Conservation (phyloP, 2,329 filamentous ascomycete genomes). For the Fusarium xylarioides region DNA sequence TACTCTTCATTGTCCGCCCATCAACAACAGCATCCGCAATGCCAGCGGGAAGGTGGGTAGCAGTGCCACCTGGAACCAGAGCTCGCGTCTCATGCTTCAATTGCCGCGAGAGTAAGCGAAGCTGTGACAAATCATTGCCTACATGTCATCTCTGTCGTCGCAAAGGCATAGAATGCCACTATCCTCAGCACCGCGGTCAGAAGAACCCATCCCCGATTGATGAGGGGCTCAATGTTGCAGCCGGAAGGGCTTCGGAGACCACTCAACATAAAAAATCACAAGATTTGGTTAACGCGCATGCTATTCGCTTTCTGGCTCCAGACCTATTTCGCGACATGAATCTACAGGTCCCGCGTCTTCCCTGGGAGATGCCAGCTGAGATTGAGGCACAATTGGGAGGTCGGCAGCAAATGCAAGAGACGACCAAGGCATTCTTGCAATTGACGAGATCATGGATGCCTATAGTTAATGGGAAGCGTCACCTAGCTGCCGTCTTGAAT, state of each 20-base stretch:
- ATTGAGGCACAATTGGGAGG: rapidly evolving
- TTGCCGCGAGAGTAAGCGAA: background rate
- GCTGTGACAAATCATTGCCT: background rate
- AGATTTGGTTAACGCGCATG: rapidly evolving
- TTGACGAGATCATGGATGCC: background rate
- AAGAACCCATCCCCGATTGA: background rate
- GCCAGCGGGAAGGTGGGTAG: too few species aligned
- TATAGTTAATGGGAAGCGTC: background rate
- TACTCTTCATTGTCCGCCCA: background rate
- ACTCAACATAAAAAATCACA: background rate
- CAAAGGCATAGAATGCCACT: background rate
- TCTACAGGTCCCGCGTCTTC: too few species aligned
- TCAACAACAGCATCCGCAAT: too few species aligned
- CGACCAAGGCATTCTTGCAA: background rate
- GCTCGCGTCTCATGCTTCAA: rapidly evolving
- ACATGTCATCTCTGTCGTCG: background rate
- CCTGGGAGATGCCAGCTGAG: background rate
- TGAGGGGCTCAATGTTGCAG: too few species aligned
- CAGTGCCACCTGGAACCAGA: too few species aligned
- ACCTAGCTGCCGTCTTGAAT: background rate
- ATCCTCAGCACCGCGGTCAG: background rate
- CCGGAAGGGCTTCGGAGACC: too few species aligned
- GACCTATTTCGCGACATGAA: background rate
- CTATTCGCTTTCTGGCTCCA: rapidly evolving
- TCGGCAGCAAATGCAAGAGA: background rate